phyloP scores from a whole-genome alignment of 352 stramenopile genomes.

The Phytophthora sp. region DNA sequence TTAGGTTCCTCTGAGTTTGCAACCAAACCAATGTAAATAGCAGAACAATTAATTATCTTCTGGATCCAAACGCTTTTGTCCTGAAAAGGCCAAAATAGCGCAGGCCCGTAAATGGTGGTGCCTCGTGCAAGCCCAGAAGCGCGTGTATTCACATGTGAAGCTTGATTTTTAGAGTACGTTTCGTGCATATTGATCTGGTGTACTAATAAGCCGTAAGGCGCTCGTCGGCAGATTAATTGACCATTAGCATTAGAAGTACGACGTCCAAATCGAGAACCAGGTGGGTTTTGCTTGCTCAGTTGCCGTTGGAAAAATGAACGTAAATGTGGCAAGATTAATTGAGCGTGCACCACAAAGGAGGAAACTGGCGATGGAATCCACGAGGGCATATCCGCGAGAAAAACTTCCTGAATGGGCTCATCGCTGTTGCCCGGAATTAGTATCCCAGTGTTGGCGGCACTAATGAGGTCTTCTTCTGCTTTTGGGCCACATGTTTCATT shows the following conservation, averaged over 20 bases:
- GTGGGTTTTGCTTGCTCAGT: conserved; percentile 3
- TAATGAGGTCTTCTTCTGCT: no score
- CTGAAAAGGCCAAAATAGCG: conserved; percentile 34
- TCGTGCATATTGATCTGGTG: neutral
- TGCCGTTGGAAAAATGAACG: conserved; percentile 27
- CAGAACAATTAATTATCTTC: conserved; percentile 12
- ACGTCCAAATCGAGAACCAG: conserved; percentile 3
- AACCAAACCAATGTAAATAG: conserved; percentile 8
- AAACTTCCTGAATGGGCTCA: conserved; percentile 42
- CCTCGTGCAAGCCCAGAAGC: conserved; percentile 11
- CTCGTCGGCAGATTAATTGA: conserved; percentile 22
- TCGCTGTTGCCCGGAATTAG: conserved; percentile 33
- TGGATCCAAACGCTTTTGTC: conserved; percentile 8
- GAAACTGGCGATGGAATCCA: conserved; percentile 11
- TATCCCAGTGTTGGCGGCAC: conserved; percentile 23
- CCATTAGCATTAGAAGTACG: neutral
- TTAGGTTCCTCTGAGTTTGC: neutral
- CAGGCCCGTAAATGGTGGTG: conserved; percentile 3
- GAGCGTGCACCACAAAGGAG: conserved; percentile 15
- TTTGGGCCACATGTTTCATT: neutral
- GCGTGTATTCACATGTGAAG: conserved; percentile 21
- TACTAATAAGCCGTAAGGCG: conserved; percentile 26
- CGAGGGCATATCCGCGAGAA: conserved; percentile 18
- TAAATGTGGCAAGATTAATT: conserved; percentile 11
- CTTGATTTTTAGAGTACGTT: neutral